phyloP scores from a whole-genome alignment of 192 early-diverging fungal genomes.

The Entomortierella parvispora region DNA sequence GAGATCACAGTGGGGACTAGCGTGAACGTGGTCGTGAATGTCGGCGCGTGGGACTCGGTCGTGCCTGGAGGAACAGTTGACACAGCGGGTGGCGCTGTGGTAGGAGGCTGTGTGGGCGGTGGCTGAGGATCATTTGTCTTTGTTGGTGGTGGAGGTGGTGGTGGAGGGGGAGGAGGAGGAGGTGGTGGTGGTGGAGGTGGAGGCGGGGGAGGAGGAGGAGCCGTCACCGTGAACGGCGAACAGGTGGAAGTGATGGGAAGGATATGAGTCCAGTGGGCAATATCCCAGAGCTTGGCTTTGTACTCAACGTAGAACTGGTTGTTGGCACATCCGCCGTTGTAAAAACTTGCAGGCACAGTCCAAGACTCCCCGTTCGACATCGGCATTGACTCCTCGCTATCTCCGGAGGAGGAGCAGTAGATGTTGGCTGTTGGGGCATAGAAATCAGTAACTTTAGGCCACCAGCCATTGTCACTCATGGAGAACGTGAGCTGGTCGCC shows the following conservation, averaged over 20 bases:
- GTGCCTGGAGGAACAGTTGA: slow-evolving; percentile 1
- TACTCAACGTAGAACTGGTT: slow-evolving; percentile 8
- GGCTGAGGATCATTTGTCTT: neutral
- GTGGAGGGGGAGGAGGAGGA: neutral
- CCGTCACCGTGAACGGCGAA: neutral
- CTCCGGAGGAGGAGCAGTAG: slow-evolving; percentile 4
- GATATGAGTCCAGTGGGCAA: slow-evolving; percentile 3
- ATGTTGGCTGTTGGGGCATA: slow-evolving; percentile 10
- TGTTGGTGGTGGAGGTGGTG: neutral
- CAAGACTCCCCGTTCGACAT: slow-evolving; percentile 8
- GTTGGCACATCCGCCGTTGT: neutral
- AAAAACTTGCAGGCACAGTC: slow-evolving; percentile 2
- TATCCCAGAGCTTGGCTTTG: neutral
- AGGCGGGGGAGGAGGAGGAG: neutral
- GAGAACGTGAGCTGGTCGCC: neutral
- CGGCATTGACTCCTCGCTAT: neutral
- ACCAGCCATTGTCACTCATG: slow-evolving; percentile 13
- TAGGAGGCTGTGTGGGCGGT: neutral
- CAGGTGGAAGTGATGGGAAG: neutral
- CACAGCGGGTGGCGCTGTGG: neutral
- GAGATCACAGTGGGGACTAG: too few species aligned
- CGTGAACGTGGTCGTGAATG: too few species aligned
- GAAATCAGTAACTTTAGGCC: slow-evolving; percentile 10
- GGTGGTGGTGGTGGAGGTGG: neutral
- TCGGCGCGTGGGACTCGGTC: too few species aligned